Evolutionary conservation across 495 filamentous ascomycete genomes (phyloP), one percentile per base, ranked within the genome.

Genomic region (Xylaria longipes): DNA sequence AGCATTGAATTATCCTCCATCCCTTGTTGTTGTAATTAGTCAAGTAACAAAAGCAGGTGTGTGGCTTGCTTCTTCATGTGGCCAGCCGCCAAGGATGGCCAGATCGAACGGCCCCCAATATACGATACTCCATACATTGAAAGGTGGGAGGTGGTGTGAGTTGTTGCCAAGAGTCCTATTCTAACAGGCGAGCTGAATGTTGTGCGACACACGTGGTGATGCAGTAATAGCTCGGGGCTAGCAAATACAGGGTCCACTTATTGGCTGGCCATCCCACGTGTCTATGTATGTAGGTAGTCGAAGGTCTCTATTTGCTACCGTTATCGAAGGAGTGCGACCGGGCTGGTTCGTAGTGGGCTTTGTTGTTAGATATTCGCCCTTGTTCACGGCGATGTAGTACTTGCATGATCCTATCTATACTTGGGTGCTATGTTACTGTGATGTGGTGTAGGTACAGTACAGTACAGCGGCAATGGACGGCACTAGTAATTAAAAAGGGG

Each of bases 181-280:
- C n/a, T 11, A 27, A 9, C 48, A 39, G 9, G 64, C 20, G 35
- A 54, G 45, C 33, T 27, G 46, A 41, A 54, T 56, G 65, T 67
- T 33, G 65, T 67, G 48, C 35, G 15, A 67, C 65, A 41, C 45
- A 50, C 65, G 65, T 54, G 65, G 33, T 67, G 65, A 67, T 54
- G 65, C 48, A 29, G 35, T 33, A 20, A 65, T 65, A 65, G 43
- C 31, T 35, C 63, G 20, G 63, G 31, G n/a, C 22, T 31, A 50
- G 63, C 39, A 56, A 22, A 33, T 35, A 37, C 57, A 56, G 7
- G 57, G 33, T n/a, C 57, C 57, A 60, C 57, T 60, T 50, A 65
- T 65, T 65, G 63, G 63, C 63, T 45, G 63, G 17, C 7, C 3
- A 35, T 65, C 63, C 63, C 63, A 65, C 63, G 63, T 65, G 61